Base-by-base conservation (phyloP, 2,329 filamentous ascomycete genomes). In the Microsporum ferrugineum region DNA sequence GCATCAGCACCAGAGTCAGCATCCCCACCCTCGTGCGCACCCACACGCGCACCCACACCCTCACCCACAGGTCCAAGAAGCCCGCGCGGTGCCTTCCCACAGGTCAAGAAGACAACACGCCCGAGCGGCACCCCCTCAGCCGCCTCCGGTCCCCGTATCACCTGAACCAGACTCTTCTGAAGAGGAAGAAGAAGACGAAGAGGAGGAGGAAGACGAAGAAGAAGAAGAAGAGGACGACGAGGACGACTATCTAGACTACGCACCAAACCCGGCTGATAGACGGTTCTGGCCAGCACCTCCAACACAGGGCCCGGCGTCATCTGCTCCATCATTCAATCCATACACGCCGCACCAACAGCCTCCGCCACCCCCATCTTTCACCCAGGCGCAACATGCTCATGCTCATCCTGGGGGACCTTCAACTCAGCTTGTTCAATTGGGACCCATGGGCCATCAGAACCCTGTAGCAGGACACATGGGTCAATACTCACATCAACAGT, bases 161-260 rank as follows among this genome's bases (percentile, higher is more conserved):
- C 77, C 83, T 60, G 82, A 83, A 77, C 88, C 81, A 71, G 79
- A 82, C 49, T 53, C 49, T 27, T 53, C 49, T 10, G 49, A 53
- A 31, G 49, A 53, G 31, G 45, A 49, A 49, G 45, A 49, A 17
- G 45, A 58, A 27, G 57, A 45, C 3, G 61, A 62, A 33, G 57
- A 62, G 14, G 51, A 61, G 23, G 58, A 62, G n/a, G 57, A 57
- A 27, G 49, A 53, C 23, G 49, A 53, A 12, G 49, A 53, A 53
- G 49, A 53, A 33, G 49, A 53, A 7, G 39, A 43, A 38, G 55
- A 43, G 33, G 55, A 77, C 86, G 49, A 53, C 49, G 79, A 78
- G 23, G 84, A 88, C 29, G 84, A 88, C n/a, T 86, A 81, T 70
- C 73, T 76, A 64, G 64, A 72, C 68, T 77, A 79, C 76, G 73